These are phyloP conservation scores for Malania oleifera DNA, from an alignment of 164 flowering plant species.

Conservation along the genomic window DNA sequence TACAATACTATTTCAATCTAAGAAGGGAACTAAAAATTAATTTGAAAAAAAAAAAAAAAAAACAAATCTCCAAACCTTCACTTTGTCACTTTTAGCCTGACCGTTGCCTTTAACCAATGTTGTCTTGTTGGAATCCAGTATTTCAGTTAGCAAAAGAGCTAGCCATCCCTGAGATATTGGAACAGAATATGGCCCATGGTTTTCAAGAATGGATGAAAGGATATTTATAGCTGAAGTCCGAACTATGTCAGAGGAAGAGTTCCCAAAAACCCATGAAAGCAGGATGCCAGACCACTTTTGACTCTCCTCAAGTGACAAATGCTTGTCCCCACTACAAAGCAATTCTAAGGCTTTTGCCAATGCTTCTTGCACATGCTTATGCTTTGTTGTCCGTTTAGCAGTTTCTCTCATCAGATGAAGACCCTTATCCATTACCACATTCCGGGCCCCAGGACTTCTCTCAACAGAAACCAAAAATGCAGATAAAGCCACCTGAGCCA, in stretches of 20 bases:
- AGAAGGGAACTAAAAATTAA: background rate
- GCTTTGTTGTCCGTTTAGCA: slow-evolving; percentile 52
- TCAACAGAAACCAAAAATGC: slow-evolving; percentile 84
- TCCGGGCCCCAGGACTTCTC: slow-evolving; percentile 55
- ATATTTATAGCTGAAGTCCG: slow-evolving; percentile 64
- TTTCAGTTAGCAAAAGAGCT: slow-evolving; percentile 57
- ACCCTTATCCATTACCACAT: slow-evolving; percentile 71
- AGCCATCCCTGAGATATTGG: slow-evolving; percentile 98
- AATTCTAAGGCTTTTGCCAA: slow-evolving; percentile 78
- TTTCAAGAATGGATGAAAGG: slow-evolving; percentile 78
- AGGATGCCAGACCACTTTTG: slow-evolving; percentile 83
- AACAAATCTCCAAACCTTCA: slow-evolving; percentile 47
- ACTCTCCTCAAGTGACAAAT: slow-evolving; percentile 85
- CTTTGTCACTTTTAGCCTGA: slow-evolving; percentile 54
- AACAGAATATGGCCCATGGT: slow-evolving; percentile 71
- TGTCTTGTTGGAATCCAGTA: slow-evolving; percentile 43
- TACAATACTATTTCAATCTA: background rate
- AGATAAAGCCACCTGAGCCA: slow-evolving; percentile 76
- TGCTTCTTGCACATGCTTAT: slow-evolving; percentile 63
- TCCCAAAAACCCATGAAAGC: slow-evolving; percentile 76
- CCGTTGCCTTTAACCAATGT: slow-evolving; percentile 38
- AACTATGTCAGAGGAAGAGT: slow-evolving; percentile 45
- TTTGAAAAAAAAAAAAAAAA: background rate
- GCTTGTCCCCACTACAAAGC: slow-evolving; percentile 50
- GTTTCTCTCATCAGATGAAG: slow-evolving; percentile 74